Evolutionary conservation across 306 rosid species (phyloP).

Genomic region (Pterocarpus macrocarpus): DNA sequence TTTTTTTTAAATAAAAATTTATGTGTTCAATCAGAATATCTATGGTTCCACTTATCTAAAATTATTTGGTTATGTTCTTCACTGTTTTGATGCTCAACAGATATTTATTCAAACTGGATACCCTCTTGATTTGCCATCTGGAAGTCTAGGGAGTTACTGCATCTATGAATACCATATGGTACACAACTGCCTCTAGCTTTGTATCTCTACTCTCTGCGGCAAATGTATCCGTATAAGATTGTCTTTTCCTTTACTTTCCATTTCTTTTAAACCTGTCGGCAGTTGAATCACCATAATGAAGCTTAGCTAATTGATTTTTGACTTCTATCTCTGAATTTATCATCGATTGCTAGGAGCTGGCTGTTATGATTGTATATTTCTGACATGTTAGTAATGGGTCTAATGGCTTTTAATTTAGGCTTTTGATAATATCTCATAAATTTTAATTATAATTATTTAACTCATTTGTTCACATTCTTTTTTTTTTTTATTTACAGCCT

Average conservation of each 20-base stretch:
- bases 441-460: constrained; percentile 7
- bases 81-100: constrained; percentile 63
- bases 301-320: not conserved
- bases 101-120: constrained; percentile 99
- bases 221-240: constrained; percentile 19
- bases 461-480: constrained; percentile 14
- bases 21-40: constrained; percentile 21
- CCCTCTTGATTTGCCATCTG: constrained; percentile 98
- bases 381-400: not conserved
- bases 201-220: constrained; percentile 20
- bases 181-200: constrained; percentile 40
- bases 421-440: not conserved
- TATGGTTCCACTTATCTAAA: constrained; percentile 14
- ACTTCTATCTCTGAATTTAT: not conserved
- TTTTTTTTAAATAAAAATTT: not conserved
- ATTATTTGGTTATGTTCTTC: constrained; percentile 36
- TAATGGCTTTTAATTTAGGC: constrained; percentile 7
- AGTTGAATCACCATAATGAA: constrained; percentile 32
- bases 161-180: constrained; percentile 99
- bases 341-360: too few species aligned
- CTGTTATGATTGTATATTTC: not conserved
- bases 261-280: too few species aligned
- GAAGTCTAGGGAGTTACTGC: constrained; percentile 98
- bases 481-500: constrained; percentile 65
- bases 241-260: constrained; percentile 30